Percentiles rank a stretch among this genome's conserved stretches.
Conservation (phyloP, 192 early-diverging fungal species). For the Linnemannia hyalina region DNA sequence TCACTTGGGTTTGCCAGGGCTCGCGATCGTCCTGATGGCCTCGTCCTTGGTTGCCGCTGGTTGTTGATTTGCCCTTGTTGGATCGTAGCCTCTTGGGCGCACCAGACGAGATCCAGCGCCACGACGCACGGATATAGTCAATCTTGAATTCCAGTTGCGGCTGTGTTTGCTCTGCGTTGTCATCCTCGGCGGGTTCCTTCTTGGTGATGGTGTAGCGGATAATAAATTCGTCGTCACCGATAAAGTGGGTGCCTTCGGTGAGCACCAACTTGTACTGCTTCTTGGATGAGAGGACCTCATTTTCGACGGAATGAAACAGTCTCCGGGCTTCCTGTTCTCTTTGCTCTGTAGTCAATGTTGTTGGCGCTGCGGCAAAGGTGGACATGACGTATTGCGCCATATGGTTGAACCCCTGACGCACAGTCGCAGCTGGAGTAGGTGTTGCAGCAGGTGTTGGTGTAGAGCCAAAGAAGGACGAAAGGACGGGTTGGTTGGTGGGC, state of each 20-base stretch:
- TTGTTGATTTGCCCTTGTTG: neutral
- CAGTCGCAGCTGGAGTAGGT: neutral
- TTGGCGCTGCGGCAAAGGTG: slow-evolving; percentile 10
- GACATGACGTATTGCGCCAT: slow-evolving; percentile 32
- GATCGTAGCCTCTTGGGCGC: neutral
- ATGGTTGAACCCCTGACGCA: slow-evolving; percentile 15
- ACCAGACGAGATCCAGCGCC: slow-evolving; percentile 41
- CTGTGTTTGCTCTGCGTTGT: neutral
- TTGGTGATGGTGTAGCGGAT: slow-evolving; percentile 32
- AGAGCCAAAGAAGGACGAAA: neutral
- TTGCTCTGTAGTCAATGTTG: slow-evolving; percentile 16
- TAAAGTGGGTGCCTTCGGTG: slow-evolving; percentile 26
- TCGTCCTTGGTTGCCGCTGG: neutral
- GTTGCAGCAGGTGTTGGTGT: neutral
- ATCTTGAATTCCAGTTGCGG: slow-evolving; percentile 16
- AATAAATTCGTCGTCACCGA: slow-evolving; percentile 45
- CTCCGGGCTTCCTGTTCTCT: slow-evolving; percentile 25
- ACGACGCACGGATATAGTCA: slow-evolving; percentile 45
- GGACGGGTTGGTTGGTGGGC: slow-evolving; percentile 6
- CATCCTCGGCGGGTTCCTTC: neutral
- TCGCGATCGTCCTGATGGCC: neutral
- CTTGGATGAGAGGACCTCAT: slow-evolving; percentile 24
- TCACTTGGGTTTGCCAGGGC: neutral
- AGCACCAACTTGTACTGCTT: slow-evolving; percentile 42
- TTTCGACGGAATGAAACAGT: slow-evolving; percentile 23